Evolutionary conservation across 1,284 basidiomycete species (phyloP), one percentile per base, ranked within the genome.

Genomic region (Meripilus lineatus): DNA sequence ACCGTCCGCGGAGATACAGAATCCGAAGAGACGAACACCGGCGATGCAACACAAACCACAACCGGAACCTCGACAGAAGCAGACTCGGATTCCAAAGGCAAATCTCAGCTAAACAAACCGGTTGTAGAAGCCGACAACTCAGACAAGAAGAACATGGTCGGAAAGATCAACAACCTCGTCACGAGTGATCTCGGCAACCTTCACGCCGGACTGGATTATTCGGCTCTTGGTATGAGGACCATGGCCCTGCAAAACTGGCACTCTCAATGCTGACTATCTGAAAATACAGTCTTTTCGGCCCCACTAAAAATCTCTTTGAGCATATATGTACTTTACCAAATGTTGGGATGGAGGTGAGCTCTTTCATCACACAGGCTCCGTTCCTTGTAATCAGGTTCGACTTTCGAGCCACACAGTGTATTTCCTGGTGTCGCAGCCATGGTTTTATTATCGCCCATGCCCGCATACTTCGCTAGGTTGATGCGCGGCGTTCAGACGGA

Each of bases 341-440:
- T 77, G 3, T 61, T 78, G 17, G 74, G 74, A 21, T 75, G 71
- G 70, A 73, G 63, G 64, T 71, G 18, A 42, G 48, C 42, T 11
- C n/a, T n/a, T 32, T 15, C 11, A 32, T 23, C 28, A 17, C 8
- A 10, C 28, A 7, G n/a, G n/a, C n/a, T n/a, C n/a, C n/a, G n/a
- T n/a, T n/a, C n/a, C n/a, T n/a, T n/a, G n/a, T n/a, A n/a, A 37
- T 18, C 3, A 13, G 5, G 24, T 11, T n/a, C 17, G 15, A 24
- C 15, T 5, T 32, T 28, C n/a, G 10, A 32, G 4, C 2, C 24
- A 13, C 39, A 53, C 58, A 52, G 72, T 44, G 65, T 74, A 0
- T 57, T 78, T 25, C 63, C 74, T 20, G 76, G 83, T 3, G 66
- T 86, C 54, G 65, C 58, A 0, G 60, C 68, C 5, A 80, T 85